Conservation (phyloP, 2,329 filamentous ascomycete genomes). For the Arthroderma sp. region DNA sequence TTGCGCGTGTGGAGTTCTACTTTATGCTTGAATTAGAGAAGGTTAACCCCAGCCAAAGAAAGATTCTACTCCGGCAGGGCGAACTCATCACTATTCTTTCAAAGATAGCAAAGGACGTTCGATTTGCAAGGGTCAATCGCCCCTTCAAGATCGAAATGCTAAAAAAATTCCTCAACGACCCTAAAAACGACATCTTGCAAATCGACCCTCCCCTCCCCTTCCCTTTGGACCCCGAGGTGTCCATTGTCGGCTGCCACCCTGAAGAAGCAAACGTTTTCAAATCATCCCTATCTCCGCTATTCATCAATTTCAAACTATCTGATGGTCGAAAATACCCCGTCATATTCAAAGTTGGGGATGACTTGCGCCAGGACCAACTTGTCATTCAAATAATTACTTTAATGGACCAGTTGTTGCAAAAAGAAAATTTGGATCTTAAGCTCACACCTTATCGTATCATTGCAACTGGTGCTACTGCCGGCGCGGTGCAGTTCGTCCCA, state of each 20-base stretch:
- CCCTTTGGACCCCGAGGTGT: conserved; percentile 72
- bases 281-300: conserved; percentile 81
- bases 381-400: conserved; percentile 96
- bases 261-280: conserved; percentile 91
- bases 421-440: conserved; percentile 92
- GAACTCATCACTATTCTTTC: conserved; percentile 79
- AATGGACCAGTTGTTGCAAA: conserved; percentile 90
- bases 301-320: conserved; percentile 76
- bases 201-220: conserved; percentile 82
- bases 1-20: conserved; percentile 85
- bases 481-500: conserved; percentile 85
- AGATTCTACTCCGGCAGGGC: conserved; percentile 69
- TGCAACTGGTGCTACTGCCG: conserved; percentile 77
- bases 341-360: conserved; percentile 94
- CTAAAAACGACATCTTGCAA: conserved; percentile 72
- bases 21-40: conserved; percentile 83
- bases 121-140: conserved; percentile 64
- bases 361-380: conserved; percentile 89
- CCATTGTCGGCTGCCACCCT: conserved; percentile 65
- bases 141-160: conserved; percentile 70
- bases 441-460: conserved; percentile 93
- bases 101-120: conserved; percentile 80
- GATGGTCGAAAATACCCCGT: conserved; percentile 72
- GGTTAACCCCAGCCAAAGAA: conserved; percentile 60
- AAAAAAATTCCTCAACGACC: conserved; percentile 72